Evolutionary conservation across 345 rosid genomes (phyloP), one percentile per base, ranked within the genome.

Genomic region (Viola odorata): DNA sequence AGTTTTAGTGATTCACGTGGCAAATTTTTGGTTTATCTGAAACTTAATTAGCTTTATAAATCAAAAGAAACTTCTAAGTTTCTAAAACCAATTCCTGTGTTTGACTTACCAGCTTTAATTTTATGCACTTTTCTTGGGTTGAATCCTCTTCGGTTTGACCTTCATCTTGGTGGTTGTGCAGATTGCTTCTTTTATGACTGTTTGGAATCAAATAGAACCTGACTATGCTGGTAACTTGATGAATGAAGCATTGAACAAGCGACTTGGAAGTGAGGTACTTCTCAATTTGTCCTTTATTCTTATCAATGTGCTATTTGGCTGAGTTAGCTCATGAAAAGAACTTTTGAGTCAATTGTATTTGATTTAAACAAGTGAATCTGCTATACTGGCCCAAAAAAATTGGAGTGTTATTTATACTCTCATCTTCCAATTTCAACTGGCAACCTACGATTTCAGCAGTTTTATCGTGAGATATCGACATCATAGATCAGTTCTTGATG

Each of bases 151-250:
- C 37, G 42, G 13, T 54, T 37, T 74, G 47, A 68, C 50, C 55
- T 13, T 10, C 57, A 60, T 53, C 66, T 44, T 13, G 53, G 16
- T 51, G 42, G 70, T 67, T 47, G 36, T 72, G 36, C 79, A 90
- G 97, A 96, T 94, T 58, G 99, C 99, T 74, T 94, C 99, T 66
- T 85, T 85, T 59, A 88, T 90, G 99, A 83, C 95, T 9, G 91
- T 94, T 60, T 94, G 99, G 97, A 88, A 76, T 74, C 81, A 87
- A 55, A 76, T 88, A 14, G 96, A 94, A 74, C 99, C 99, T 68
- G 85, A 73, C 50, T 90, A 87, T 82, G 96, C 99, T 62, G 91
- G 95, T 51, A 88, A 90, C 71, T 73, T 90, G 80, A 88, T 96
- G 99, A 90, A 86, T 61, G 99, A 94, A 78, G 99, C 96, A 45